A percentile compares a stretch with the other conserved stretches of the same genome.
Evolutionary conservation across 2,329 filamentous ascomycete genomes (phyloP).

Genomic region (Plenodomus biglobosus): DNA sequence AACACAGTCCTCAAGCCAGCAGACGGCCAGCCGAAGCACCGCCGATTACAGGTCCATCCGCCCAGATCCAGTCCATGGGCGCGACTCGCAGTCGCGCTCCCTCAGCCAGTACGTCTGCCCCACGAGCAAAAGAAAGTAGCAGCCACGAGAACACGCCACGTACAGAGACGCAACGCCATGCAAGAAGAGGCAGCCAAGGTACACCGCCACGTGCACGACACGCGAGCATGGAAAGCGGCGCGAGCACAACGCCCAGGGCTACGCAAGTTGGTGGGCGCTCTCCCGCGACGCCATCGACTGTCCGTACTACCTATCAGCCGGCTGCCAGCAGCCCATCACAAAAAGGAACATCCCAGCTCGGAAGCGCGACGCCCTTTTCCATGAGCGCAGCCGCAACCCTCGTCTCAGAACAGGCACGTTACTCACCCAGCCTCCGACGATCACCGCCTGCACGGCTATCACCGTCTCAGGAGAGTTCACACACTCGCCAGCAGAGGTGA

Average conservation of each 20-base stretch:
- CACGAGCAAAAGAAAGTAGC: slow-evolving; percentile 22
- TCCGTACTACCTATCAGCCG: slow-evolving; percentile 31
- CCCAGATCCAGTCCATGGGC: slow-evolving; percentile 22
- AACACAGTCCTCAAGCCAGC: slow-evolving; percentile 25
- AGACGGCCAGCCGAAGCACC: slow-evolving; percentile 31
- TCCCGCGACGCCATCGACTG: slow-evolving; percentile 38
- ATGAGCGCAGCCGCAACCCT: slow-evolving; percentile 35
- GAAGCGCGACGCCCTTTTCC: slow-evolving; percentile 28
- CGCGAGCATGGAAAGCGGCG: slow-evolving; percentile 34
- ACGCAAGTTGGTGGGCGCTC: slow-evolving; percentile 34
- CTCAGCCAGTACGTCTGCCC: slow-evolving; percentile 25
- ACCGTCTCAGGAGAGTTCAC: slow-evolving; percentile 30
- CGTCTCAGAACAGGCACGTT: slow-evolving; percentile 29
- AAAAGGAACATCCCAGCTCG: slow-evolving; percentile 28
- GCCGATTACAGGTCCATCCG: slow-evolving; percentile 22
- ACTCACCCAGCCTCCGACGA: slow-evolving; percentile 33
- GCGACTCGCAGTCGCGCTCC: slow-evolving; percentile 32
- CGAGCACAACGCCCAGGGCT: slow-evolving; percentile 37
- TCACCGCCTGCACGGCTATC: slow-evolving; percentile 36
- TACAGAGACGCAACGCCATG: slow-evolving; percentile 25
- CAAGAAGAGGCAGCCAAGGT: slow-evolving; percentile 33
- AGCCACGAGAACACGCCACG: slow-evolving; percentile 34
- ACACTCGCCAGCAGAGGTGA: slow-evolving; percentile 34
- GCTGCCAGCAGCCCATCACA: slow-evolving; percentile 32
- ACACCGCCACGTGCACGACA: slow-evolving; percentile 37